A percentile compares a stretch with the other conserved stretches of the same genome.
These are phyloP conservation scores for Oryza longistaminata DNA, from an alignment of 176 grass and related monocot genomes.

Conservation along the genomic window DNA sequence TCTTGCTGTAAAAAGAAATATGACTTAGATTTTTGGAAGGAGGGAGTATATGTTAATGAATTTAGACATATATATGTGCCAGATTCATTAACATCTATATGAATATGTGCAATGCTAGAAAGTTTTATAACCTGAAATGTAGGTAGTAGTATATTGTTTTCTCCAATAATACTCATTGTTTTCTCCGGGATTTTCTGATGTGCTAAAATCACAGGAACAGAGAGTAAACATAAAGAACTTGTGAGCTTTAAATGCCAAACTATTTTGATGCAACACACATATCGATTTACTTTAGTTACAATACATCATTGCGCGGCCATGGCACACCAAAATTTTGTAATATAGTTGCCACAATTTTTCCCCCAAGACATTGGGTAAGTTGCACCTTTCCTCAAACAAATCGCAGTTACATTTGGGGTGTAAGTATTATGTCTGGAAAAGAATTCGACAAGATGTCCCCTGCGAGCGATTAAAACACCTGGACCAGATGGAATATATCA, in stretches of 20 bases:
- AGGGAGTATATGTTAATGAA: too few relatives aligned
- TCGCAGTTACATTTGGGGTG: not conserved
- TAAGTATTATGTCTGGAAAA: not conserved
- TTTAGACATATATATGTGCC: too few relatives aligned
- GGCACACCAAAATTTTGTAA: not conserved
- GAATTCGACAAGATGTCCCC: not conserved
- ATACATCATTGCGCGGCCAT: not conserved
- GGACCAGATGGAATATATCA: conserved; percentile 8
- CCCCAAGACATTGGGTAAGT: not conserved
- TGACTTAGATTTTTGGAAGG: too few relatives aligned
- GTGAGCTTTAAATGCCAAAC: not conserved
- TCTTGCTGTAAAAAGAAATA: too few relatives aligned
- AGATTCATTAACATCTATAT: too few relatives aligned
- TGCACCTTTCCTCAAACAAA: not conserved
- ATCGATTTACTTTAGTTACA: not conserved
- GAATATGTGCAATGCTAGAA: too few relatives aligned
- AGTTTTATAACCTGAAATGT: too few relatives aligned
- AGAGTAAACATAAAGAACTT: not conserved
- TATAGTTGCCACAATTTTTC: not conserved
- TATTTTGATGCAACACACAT: not conserved
- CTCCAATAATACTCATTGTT: not conserved
- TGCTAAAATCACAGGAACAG: not conserved
- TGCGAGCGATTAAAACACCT: not conserved
- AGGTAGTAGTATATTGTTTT: not conserved
- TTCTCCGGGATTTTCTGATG: not conserved